These are phyloP conservation scores for Silene vulgaris DNA, from an alignment of 179 eudicot species.

Conservation along the genomic window DNA sequence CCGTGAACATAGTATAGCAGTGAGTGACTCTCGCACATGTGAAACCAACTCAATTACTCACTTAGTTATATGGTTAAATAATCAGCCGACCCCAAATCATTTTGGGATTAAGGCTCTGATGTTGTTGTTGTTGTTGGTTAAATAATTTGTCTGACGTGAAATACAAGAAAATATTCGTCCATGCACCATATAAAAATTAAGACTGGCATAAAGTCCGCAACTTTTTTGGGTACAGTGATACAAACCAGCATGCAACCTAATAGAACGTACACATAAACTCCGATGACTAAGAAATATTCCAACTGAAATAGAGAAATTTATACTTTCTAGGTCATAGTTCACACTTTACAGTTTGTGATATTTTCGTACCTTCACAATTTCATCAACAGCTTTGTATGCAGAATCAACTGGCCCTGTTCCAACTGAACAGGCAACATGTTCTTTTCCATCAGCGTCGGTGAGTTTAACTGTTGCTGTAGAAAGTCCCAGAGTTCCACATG, in stretches of 20 bases:
- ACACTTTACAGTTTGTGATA: neutral
- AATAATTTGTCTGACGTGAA: too few relatives aligned
- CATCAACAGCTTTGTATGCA: conserved; percentile 90
- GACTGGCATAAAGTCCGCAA: neutral
- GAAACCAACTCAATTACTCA: neutral
- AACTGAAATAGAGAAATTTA: neutral
- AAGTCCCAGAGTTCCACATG: conserved; percentile 93
- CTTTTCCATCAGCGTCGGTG: conserved; percentile 58
- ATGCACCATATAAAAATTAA: too few relatives aligned
- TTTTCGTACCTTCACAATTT: conserved; percentile 62
- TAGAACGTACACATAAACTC: neutral
- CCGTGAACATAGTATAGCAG: too few relatives aligned
- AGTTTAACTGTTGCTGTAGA: conserved; percentile 90
- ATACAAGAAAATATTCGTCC: too few relatives aligned
- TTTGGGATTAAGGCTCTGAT: too few relatives aligned
- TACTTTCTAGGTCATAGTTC: conserved; percentile 11
- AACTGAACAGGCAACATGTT: conserved; percentile 69
- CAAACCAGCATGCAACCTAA: neutral
- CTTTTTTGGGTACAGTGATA: neutral
- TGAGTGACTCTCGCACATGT: neutral
- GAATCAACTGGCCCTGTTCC: conserved; percentile 99
- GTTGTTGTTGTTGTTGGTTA: too few relatives aligned
- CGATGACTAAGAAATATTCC: neutral
- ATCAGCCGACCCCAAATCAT: too few relatives aligned
- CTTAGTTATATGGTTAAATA: too few relatives aligned